Evolutionary conservation across 495 filamentous ascomycete genomes (phyloP).

Genomic region (Neurospora intermedia): DNA sequence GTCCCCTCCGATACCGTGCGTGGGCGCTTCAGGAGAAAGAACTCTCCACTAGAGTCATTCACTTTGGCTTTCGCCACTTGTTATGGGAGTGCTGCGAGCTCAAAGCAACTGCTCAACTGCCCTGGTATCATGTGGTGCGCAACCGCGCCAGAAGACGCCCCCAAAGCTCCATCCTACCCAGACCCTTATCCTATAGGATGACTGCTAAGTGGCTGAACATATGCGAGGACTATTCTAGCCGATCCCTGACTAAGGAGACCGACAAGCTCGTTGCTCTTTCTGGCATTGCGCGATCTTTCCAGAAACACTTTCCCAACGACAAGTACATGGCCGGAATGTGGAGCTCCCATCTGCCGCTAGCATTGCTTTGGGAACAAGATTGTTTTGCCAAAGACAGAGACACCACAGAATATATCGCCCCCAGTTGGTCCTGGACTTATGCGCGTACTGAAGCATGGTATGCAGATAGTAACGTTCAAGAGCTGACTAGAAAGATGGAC

Average conservation of each 20-base stretch:
- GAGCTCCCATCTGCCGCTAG: not conserved
- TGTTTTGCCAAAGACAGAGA: too few relatives aligned
- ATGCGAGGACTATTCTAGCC: fast-evolving
- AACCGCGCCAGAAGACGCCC: too few relatives aligned
- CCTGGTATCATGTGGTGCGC: not conserved
- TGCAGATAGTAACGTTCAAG: too few relatives aligned
- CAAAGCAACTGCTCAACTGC: not conserved
- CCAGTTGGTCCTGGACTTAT: not conserved
- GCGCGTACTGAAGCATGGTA: too few relatives aligned
- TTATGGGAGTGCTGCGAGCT: not conserved
- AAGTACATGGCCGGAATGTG: not conserved
- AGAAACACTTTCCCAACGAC: not conserved
- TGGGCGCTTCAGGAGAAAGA: not conserved
- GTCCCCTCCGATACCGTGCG: not conserved
- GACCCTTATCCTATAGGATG: not conserved
- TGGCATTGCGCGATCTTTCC: not conserved
- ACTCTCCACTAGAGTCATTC: not conserved
- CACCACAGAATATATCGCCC: not conserved
- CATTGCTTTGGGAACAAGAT: not conserved
- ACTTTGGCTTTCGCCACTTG: not conserved
- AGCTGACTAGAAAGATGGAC: too few relatives aligned
- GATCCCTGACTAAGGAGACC: not conserved
- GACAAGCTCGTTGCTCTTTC: not conserved
- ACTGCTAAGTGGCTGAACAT: fast-evolving
- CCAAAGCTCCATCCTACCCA: too few relatives aligned